Percentiles rank a stretch among this genome's conserved stretches.
These are phyloP conservation scores for Candida pseudocylindracea DNA, from an alignment of 1,139 yeast species.

Conservation along the genomic window DNA sequence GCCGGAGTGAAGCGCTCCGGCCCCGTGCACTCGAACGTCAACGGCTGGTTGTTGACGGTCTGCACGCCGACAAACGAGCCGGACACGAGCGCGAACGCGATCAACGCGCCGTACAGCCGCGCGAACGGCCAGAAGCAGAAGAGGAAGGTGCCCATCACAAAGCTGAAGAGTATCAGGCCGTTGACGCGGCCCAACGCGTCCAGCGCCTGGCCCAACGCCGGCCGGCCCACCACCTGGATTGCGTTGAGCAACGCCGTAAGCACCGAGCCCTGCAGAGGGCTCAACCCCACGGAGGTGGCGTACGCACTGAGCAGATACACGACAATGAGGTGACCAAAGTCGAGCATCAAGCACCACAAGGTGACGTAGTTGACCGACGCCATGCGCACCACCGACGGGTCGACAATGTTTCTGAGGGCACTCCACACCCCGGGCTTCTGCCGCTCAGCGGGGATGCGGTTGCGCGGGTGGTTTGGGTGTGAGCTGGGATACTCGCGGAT, in stretches of 20 bases:
- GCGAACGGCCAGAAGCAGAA: slow-evolving; percentile 35
- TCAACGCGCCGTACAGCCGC: slow-evolving; percentile 20
- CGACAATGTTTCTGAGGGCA: slow-evolving; percentile 7
- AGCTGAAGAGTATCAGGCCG: slow-evolving; percentile 12
- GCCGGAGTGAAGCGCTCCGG: no score
- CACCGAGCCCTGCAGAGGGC: slow-evolving; percentile 29
- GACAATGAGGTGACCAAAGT: slow-evolving; percentile 35
- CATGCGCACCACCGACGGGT: slow-evolving; percentile 8
- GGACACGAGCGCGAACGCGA: slow-evolving; percentile 25
- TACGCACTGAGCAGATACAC: slow-evolving; percentile 40
- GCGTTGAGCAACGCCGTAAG: slow-evolving; percentile 41
- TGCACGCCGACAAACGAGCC: slow-evolving; percentile 45
- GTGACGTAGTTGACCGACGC: slow-evolving; percentile 11
- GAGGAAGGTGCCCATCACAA: slow-evolving; percentile 13
- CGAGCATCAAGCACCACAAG: slow-evolving; percentile 31
- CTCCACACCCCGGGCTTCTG: no score
- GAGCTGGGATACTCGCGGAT: neutral
- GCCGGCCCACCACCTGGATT: slow-evolving; percentile 47
- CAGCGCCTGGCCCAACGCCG: slow-evolving; percentile 31
- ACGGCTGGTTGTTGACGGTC: slow-evolving; percentile 35
- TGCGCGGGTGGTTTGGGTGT: slow-evolving; percentile 1
- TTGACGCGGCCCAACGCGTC: slow-evolving; percentile 40
- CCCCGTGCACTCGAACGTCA: slow-evolving; percentile 8
- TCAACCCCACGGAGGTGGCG: slow-evolving; percentile 35
- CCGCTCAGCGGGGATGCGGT: no score